These are phyloP conservation scores for Clarireedia monteithiana DNA, from an alignment of 2,329 filamentous ascomycete species.

Conservation along the genomic window DNA sequence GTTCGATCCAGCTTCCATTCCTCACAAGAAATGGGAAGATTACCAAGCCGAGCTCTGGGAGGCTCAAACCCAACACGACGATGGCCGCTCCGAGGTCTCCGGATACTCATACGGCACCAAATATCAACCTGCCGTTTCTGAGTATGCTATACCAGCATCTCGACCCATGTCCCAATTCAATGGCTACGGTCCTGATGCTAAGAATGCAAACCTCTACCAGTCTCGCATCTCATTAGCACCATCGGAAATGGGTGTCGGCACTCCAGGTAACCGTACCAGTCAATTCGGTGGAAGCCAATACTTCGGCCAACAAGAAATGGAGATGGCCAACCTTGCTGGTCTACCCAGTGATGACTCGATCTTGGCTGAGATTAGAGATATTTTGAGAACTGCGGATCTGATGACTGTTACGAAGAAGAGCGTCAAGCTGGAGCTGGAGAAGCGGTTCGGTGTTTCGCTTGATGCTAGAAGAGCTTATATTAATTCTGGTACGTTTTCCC, in stretches of 20 bases:
- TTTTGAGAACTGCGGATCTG: slow-evolving; percentile 81
- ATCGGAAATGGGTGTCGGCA: slow-evolving; percentile 45
- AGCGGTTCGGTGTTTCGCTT: slow-evolving; percentile 77
- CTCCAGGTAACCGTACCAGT: slow-evolving; percentile 30
- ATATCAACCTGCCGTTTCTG: slow-evolving; percentile 53
- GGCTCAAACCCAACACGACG: slow-evolving; percentile 66
- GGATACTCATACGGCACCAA: slow-evolving; percentile 93
- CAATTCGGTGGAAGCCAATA: slow-evolving; percentile 38
- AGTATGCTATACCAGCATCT: slow-evolving; percentile 59
- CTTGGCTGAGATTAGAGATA: slow-evolving; percentile 88
- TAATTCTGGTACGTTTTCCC: slow-evolving; percentile 65
- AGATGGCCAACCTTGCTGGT: slow-evolving; percentile 63
- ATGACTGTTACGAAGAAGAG: slow-evolving; percentile 99
- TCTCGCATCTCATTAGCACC: slow-evolving; percentile 76
- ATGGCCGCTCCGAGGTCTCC: slow-evolving; percentile 80
- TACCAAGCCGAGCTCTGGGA: slow-evolving; percentile 99
- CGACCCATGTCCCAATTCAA: slow-evolving; percentile 38
- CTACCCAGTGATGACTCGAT: slow-evolving; percentile 85
- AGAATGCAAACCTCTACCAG: slow-evolving; percentile 30
- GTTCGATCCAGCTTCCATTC: slow-evolving; percentile 87
- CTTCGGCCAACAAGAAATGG: slow-evolving; percentile 56
- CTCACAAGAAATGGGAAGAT: slow-evolving; percentile 98
- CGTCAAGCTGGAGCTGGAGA: slow-evolving; percentile 88
- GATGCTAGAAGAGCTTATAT: slow-evolving; percentile 91
- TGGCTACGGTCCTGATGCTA: slow-evolving; percentile 18